Base-by-base conservation (phyloP, 2,329 filamentous ascomycete species). In the Zelopaecilomyces penicillatus region DNA sequence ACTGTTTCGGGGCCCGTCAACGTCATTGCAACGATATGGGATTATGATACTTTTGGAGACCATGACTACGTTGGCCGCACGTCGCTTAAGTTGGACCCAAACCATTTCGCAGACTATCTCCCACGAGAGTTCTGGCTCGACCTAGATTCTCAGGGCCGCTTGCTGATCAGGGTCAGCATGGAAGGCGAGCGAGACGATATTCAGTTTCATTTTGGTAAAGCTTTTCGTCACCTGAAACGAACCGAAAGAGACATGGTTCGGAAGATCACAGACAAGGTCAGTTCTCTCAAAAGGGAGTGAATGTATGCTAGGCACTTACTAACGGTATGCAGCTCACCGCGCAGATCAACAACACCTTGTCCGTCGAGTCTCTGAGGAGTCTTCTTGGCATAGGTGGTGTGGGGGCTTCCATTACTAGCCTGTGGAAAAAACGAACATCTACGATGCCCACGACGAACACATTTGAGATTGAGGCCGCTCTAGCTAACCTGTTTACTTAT, bases 181-280 rank as follows among this genome's bases (percentile, higher is more conserved):
- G 93, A 98, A 67, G 93, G 93, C 42, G 93, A 98, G 67, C 80
- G 93, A 50, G 93, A 98, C 61, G 93, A 98, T 61, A 98, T 98
- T 47, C 87, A 96, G 58, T 98, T 98, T 65, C 91, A 96, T 60
- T 97, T 97, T 65, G 93, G 90, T 56, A 97, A 96, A 66, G 87
- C 93, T 28, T 98, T 98, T 70, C 80, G 93, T 39, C 88, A 91
- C 48, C 73, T 98, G 54, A 97, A 97, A 73, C 81, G 93, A 53
- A 95, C 91, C 1, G 91, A 98, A 68, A 80, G 91, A 57, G 93
- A 98, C 64, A 98, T 98, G 93, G 95, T 94, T 44, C 81, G 93
- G 50, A 94, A 90, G 66, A 93, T 97, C 58, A 97, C 93, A 6
- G 93, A 97, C 68, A 98, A 98, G 82, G 87, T 89, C 70, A 51